phyloP scores from a whole-genome alignment of 345 rosid genomes.

The Gossypium stocksii region DNA sequence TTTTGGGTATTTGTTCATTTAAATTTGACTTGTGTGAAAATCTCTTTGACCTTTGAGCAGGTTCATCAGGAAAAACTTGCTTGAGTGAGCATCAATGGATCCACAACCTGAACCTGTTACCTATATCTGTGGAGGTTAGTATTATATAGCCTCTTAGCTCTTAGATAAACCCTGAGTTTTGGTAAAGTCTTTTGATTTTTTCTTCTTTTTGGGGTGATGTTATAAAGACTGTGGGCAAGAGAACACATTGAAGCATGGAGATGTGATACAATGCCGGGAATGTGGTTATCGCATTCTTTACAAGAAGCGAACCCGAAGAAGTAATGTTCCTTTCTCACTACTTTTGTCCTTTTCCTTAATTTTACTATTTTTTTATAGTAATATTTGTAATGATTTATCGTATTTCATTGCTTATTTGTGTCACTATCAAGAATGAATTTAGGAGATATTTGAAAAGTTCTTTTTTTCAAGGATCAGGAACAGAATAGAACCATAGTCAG shows the following conservation, averaged over 20 bases:
- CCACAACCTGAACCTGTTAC: slow-evolving; percentile 79
- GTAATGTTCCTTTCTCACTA: slow-evolving; percentile 26
- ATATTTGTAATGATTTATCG: neutral
- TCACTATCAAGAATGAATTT: neutral
- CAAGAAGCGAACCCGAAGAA: slow-evolving; percentile 92
- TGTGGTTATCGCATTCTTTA: slow-evolving; percentile 90
- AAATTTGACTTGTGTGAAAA: neutral
- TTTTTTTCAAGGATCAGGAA: neutral
- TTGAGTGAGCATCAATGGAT: slow-evolving; percentile 46
- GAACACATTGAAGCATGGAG: slow-evolving; percentile 68
- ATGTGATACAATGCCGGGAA: slow-evolving; percentile 84
- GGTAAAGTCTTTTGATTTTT: neutral
- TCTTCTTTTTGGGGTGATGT: neutral
- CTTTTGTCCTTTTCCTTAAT: neutral
- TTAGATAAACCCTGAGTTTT: neutral
- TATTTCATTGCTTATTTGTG: slow-evolving; percentile 10
- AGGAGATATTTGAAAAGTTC: neutral
- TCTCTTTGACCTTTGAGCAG: neutral
- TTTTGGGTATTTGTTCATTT: neutral
- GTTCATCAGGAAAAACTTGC: neutral
- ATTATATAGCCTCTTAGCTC: neutral
- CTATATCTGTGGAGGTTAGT: slow-evolving; percentile 78
- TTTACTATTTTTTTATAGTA: neutral
- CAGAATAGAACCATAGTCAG: neutral
- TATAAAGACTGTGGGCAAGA: slow-evolving; percentile 74